These are phyloP conservation scores for Trichoderma gracile DNA, from an alignment of 2,329 filamentous ascomycete genomes.

Conservation along the genomic window DNA sequence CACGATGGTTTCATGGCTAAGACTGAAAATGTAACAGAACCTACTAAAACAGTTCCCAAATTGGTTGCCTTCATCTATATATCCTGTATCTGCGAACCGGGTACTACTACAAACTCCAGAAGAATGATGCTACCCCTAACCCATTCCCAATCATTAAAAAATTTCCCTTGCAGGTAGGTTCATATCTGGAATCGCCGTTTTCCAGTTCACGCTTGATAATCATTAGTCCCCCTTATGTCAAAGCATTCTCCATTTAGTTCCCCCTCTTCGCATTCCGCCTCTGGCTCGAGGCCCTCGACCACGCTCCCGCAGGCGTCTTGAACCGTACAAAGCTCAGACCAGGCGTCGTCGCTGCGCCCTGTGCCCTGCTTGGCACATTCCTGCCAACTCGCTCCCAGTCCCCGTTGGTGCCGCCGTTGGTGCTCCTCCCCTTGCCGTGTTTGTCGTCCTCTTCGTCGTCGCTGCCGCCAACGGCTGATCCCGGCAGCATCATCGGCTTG, in stretches of 20 bases:
- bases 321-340: conserved; percentile 55
- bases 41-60: no score
- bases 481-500: conserved; percentile 34
- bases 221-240: background rate
- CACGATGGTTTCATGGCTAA: no score
- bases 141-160: no score
- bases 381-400: conserved; percentile 37
- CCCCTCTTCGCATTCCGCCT: conserved; percentile 26
- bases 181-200: no score
- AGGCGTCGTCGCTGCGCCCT: conserved; percentile 32
- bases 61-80: no score
- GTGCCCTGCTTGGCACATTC: conserved; percentile 30
- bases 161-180: no score
- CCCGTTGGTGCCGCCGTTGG: conserved; percentile 21
- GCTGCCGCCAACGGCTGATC: conserved; percentile 34
- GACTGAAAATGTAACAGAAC: no score
- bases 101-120: no score
- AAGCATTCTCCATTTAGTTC: background rate
- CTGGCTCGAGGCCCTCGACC: conserved; percentile 47
- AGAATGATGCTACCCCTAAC: no score
- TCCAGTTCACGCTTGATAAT: background rate
- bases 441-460: conserved; percentile 37
- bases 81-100: no score
- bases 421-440: background rate
- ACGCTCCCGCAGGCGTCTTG: conserved; percentile 50